Evolutionary conservation across 2,329 filamentous ascomycete species (phyloP), one percentile per base, ranked within the genome.

Genomic region (Alternaria ventricosa): DNA sequence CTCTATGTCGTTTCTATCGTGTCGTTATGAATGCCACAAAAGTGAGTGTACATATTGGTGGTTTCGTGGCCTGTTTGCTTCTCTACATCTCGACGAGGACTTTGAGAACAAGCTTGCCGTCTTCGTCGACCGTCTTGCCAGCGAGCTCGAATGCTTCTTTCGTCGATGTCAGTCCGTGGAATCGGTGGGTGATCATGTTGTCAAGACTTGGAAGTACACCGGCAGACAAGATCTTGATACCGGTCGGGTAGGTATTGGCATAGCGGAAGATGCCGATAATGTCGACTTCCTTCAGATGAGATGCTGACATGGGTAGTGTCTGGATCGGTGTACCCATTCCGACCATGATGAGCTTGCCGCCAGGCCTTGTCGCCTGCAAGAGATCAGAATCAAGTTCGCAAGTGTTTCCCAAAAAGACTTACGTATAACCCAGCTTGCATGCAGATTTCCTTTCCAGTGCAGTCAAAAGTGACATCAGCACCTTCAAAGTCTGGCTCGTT

Each of bases 251-350:
- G 0, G 84, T 85, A 68, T 83, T 81, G 71, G 85, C 84, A 63
- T 87, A 87, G 47, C 86, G 79, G 75, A 87, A 87, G 7, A 87
- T 85, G n/a, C 86, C 86, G 53, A 87, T 83, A 46, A 87, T 82
- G 71, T 87, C 86, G 7, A 87, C 84, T 73, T 87, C 86, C 33
- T 85, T 82, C 64, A 87, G 68, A 28, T 86, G 85, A n/a, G 86
- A 84, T 1, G 84, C 84, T 7, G 84, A 85, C 70, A 87, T 81
- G 3, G 84, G 86, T 6, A 87, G 75, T 5, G 84, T 86, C 70
- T 87, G 85, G 20, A 85, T 80, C 3, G 85, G 85, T 13, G 85
- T 85, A 1, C 86, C 86, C 86, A 87, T 87, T 7, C 86, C 86
- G 44, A 87, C 84, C 77, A 87, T 85, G 55, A 87, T 80, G 30